Evolutionary conservation across 176 grass and related monocot genomes (phyloP), one percentile per base, ranked within the genome.

Genomic region (Bromus sterilis): DNA sequence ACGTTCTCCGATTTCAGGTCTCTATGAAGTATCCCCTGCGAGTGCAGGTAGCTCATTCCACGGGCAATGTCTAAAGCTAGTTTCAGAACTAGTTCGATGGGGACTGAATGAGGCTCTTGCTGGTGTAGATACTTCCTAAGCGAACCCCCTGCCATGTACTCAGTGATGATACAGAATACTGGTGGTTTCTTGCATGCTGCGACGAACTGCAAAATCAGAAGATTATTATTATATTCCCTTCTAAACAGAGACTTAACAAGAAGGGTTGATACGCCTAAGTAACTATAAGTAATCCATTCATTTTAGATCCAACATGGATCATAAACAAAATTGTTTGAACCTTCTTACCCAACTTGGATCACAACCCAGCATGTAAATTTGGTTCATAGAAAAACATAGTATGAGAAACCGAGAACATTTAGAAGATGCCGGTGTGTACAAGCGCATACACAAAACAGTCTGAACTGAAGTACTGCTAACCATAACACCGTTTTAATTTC

Each of bases 1-100:
- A 99, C 95, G 71, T 99, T 99, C 64, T 99, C 97, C 16, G 97
- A 99, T 83, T 99, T 99, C 6, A 99, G 76, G 82, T 99, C 97
- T 46, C 97, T 93, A 82, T 99, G 97, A 43, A 99, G 89, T 82
- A 95, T 99, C 66, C 97, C 91, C 75, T 93, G 91, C 0, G 93
- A 93, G 79, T 99, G 97, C 24, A 99, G 85, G 80, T 95, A 99
- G 63, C 89, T 93, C 91, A 99, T 93, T 82, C 97, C 97, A 14
- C 89, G 87, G 93, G 93, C 97, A 57, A 99, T 93, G 8, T 99
- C 97, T 48, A 99, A 74, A n/a, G 93, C 78, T 86, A 99, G 74
- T 88, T 93, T 95, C 53, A 99, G 83, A 20, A 99, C 91, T 57
- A 88, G 48, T 66, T 83, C 76, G 32, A 87, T 84, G 70, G 97